These are phyloP conservation scores for Moringa oleifera DNA, from an alignment of 345 rosid genomes.

Conservation along the genomic window DNA sequence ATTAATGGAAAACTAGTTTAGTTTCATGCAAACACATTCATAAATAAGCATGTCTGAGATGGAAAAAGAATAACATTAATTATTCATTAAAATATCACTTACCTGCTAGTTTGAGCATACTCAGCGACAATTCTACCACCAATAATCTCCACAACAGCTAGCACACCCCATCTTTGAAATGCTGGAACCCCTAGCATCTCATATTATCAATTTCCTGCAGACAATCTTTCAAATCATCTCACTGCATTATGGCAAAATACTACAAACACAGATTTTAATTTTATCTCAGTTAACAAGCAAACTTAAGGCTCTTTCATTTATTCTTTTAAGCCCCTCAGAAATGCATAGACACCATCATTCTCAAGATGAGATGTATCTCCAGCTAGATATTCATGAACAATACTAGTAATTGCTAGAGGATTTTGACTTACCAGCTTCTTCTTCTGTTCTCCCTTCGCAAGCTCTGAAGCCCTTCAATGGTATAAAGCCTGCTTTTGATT, in stretches of 20 bases:
- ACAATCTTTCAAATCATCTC: slow-evolving; percentile 67
- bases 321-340: slow-evolving; percentile 46
- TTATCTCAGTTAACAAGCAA: too few species aligned
- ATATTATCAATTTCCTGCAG: slow-evolving; percentile 58
- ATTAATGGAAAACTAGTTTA: too few species aligned
- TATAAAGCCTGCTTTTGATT: slow-evolving; percentile 60
- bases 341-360: slow-evolving; percentile 41
- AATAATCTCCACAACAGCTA: slow-evolving; percentile 66
- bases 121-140: slow-evolving; percentile 69
- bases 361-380: slow-evolving; percentile 85
- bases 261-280: slow-evolving; percentile 84
- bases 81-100: too few species aligned
- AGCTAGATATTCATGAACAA: slow-evolving; percentile 53
- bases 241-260: slow-evolving; percentile 72
- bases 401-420: slow-evolving; percentile 37
- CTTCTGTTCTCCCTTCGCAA: slow-evolving; percentile 40
- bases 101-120: too few species aligned
- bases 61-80: too few species aligned
- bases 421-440: slow-evolving; percentile 35
- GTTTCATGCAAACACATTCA: too few species aligned
- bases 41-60: too few species aligned
- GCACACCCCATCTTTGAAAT: slow-evolving; percentile 58
- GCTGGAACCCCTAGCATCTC: slow-evolving; percentile 87
- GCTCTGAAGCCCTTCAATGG: slow-evolving; percentile 44
- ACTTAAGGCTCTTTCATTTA: slow-evolving; percentile 81